Evolutionary conservation across 2,329 filamentous ascomycete species (phyloP), one percentile per base, ranked within the genome.

Genomic region (Lasiodiplodia hormozganensis): DNA sequence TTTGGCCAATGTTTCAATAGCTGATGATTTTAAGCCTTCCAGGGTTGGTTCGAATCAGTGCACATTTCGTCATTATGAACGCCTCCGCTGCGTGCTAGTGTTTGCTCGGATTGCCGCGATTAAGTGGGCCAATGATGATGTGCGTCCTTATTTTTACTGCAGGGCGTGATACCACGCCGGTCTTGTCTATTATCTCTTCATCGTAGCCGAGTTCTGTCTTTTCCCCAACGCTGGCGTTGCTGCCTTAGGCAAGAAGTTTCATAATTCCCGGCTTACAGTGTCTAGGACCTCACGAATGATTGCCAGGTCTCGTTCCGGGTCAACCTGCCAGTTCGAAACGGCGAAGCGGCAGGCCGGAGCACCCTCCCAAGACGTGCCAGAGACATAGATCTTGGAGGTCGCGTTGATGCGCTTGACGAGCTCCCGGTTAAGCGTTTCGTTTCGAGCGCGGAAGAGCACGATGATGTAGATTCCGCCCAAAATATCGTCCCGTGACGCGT

Each of bases 281-380:
- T 82, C 81, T 73, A 97, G 77, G 3, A 94, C 89, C 5, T 84
- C 81, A 70, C 82, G 85, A 18, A 96, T 86, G n/a, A 93, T 77
- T 23, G 79, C 81, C 69, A 90, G 81, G 76, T 97, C 94, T 69
- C 85, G 84, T 58, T 89, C 84, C 0, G 89, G 84, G 74, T 94
- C 85, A 2, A 92, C 90, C 78, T 87, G 88, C 93, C 94, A 97
- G 75, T 92, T 97, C 49, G 92, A 91, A 52, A 97, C 88, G 0
- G 95, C 94, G 73, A 97, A 88, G n/a, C 95, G 86, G 70, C 90
- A 91, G 10, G 94, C 94, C 68, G 89, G 87, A 68, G 84, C 81
- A 0, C 91, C 92, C 52, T 88, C 83, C 93, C 94, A 97, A 56
- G 81, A 85, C 14, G 93, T 97, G 0, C 92, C 92, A 69, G 92